Percentiles rank a stretch among this genome's conserved stretches.
These are phyloP conservation scores for Polyporus tsugae DNA, from an alignment of 1,284 basidiomycete genomes.

Conservation along the genomic window DNA sequence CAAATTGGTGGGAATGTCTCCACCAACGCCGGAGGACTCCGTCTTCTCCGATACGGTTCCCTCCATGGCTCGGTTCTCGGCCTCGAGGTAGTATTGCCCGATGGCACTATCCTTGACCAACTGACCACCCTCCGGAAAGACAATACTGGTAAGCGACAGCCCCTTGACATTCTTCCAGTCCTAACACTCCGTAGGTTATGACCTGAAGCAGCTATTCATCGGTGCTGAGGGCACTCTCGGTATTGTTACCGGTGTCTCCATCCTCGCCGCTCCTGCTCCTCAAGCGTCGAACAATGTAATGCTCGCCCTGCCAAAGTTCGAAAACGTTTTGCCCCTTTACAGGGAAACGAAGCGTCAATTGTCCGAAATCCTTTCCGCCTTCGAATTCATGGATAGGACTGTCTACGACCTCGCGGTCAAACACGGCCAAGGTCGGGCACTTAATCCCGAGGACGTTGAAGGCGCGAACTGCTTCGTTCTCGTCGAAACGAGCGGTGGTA, in stretches of 20 bases:
- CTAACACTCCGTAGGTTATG: slow-evolving; percentile 74
- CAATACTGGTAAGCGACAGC: slow-evolving; percentile 82
- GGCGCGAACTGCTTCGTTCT: slow-evolving; percentile 91
- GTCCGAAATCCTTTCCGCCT: slow-evolving; percentile 97
- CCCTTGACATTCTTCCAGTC: background rate
- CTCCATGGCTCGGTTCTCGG: slow-evolving; percentile 96
- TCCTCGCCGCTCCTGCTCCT: slow-evolving; percentile 92
- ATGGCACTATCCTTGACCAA: slow-evolving; percentile 94
- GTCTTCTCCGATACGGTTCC: slow-evolving; percentile 94
- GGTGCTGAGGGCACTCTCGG: slow-evolving; percentile 97
- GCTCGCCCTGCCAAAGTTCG: slow-evolving; percentile 77
- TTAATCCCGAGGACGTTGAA: slow-evolving; percentile 72
- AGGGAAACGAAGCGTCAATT: slow-evolving; percentile 77
- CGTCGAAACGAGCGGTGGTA: slow-evolving; percentile 95
- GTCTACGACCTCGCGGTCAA: slow-evolving; percentile 88
- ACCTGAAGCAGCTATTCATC: slow-evolving; percentile 98
- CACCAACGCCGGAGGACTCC: slow-evolving; percentile 96
- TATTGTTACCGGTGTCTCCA: slow-evolving; percentile 94
- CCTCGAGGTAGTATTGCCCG: slow-evolving; percentile 96
- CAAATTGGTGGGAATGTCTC: slow-evolving; percentile 98
- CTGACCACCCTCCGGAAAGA: slow-evolving; percentile 92
- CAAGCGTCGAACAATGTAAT: slow-evolving; percentile 84
- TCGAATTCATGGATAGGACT: slow-evolving; percentile 95
- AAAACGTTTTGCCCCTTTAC: slow-evolving; percentile 77
- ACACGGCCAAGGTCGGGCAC: slow-evolving; percentile 74